Base-by-base conservation (phyloP, 2,329 filamentous ascomycete genomes). In the Penicillium sp. region DNA sequence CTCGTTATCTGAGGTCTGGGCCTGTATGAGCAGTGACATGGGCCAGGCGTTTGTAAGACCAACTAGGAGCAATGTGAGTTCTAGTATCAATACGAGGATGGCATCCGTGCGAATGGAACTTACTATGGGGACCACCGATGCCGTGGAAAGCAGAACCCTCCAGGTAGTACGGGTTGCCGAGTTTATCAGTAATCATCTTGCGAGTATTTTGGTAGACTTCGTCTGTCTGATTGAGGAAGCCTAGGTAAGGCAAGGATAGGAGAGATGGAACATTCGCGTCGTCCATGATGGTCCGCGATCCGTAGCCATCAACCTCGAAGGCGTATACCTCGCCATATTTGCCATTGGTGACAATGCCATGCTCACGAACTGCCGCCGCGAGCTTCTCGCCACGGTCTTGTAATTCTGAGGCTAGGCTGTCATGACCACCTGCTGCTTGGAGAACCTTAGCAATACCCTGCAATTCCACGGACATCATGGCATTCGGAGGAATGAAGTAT, bases 401-500 rank as follows among this genome's bases (percentile, higher is more conserved):
- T 1, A 87, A 73, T 21, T 78, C 72, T 2, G 75, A 65, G 3
- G 79, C 80, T 0, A 85, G 74, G 2, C 77, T 73, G 3, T 80
- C 72, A 48, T 89, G 84, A 1, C 83, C 84, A 19, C 71, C 70
- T 1, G 81, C 84, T 6, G 80, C 79, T 52, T 79, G 77, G n/a
- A 98, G 82, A 21, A 96, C 80, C 6, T 81, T 79, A 0, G 91
- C 86, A 0, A 90, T 87, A 43, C 90, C 87, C 61, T 87, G 85
- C 26, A 99, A 80, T 74, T 99, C 92, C 0, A 93, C 90, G 2
- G 91, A 88, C 83, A 99, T 96, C 88, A 96, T 93, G 24, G 95
- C 95, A 70, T 99, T 99, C 37, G 91, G 88, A 0, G 95, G 95
- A 64, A 99, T 96, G 72, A 96, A 91, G 79, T 91, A 99, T 45